Percentiles rank a stretch among this genome's conserved stretches.
Conservation (phyloP, 768 basidiomycete genomes). For the Infundibulicybe gibba region DNA sequence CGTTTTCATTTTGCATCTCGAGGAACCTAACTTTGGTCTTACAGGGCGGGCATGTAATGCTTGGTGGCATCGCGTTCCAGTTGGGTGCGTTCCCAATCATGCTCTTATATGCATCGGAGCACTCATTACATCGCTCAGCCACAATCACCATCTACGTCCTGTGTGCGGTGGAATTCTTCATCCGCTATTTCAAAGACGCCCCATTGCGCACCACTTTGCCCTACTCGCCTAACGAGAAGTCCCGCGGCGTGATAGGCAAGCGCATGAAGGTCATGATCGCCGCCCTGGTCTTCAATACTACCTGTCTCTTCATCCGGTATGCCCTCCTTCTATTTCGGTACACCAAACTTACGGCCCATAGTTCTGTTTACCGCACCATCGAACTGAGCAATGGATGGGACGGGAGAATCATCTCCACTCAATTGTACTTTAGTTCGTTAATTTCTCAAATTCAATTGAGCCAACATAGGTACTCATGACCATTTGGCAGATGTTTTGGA, state of each 20-base stretch:
- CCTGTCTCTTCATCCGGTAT: constrained; percentile 48
- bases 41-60: constrained; percentile 48
- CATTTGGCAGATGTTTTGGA: constrained; percentile 37
- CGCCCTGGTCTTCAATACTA: constrained; percentile 33
- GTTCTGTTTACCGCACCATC: constrained; percentile 35
- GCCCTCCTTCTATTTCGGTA: constrained; percentile 7
- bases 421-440: constrained; percentile 44
- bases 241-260: constrained; percentile 9
- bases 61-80: constrained; percentile 49
- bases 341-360: constrained; percentile 7
- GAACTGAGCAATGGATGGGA: constrained; percentile 35
- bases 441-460: too few species aligned
- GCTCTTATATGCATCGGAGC: not conserved
- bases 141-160: constrained; percentile 38
- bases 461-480: too few species aligned
- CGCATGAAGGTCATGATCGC: constrained; percentile 25
- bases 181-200: constrained; percentile 29
- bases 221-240: not conserved
- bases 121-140: constrained; percentile 12
- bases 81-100: constrained; percentile 16
- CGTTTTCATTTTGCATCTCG: not conserved
- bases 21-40: constrained; percentile 6
- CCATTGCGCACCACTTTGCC: constrained; percentile 21
- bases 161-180: constrained; percentile 41
- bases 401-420: constrained; percentile 43